phyloP scores from a whole-genome alignment of 129 eudicot genomes.

The Ambrosia artemisiifolia region DNA sequence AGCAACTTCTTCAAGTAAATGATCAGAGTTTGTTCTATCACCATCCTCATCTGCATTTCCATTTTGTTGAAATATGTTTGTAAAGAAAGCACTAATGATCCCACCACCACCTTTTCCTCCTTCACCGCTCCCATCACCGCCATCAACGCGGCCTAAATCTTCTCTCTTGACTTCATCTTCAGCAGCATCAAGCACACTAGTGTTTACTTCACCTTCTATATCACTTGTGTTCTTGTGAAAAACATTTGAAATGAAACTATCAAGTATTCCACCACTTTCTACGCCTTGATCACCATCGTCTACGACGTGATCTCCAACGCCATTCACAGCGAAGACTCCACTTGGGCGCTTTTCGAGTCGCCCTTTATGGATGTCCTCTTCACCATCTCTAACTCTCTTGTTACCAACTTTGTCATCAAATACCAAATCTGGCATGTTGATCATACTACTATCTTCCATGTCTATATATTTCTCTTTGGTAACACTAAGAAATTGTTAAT shows the following conservation, averaged over 20 bases:
- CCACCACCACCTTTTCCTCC: constrained; percentile 28
- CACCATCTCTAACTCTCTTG: constrained; percentile 37
- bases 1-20: background rate
- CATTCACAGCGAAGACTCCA: constrained; percentile 17
- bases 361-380: constrained; percentile 13
- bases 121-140: constrained; percentile 17
- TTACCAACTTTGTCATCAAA: constrained; percentile 26
- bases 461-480: background rate
- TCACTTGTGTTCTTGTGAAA: constrained; percentile 34
- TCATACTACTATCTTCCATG: constrained; percentile 39
- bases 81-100: constrained; percentile 27
- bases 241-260: constrained; percentile 38
- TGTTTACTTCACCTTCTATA: constrained; percentile 13
- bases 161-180: constrained; percentile 14
- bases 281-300: background rate
- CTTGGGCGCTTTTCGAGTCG: constrained; percentile 39
- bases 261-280: constrained; percentile 42
- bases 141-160: background rate
- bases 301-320: background rate
- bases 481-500: background rate
- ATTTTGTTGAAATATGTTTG: constrained; percentile 29
- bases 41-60: constrained; percentile 7
- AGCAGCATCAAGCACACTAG: background rate
- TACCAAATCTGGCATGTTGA: constrained; percentile 26
- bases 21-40: constrained; percentile 5